Evolutionary conservation across 169 alveolate genomes (phyloP), one percentile per base, ranked within the genome.

Genomic region (Perkinsus olseni): DNA sequence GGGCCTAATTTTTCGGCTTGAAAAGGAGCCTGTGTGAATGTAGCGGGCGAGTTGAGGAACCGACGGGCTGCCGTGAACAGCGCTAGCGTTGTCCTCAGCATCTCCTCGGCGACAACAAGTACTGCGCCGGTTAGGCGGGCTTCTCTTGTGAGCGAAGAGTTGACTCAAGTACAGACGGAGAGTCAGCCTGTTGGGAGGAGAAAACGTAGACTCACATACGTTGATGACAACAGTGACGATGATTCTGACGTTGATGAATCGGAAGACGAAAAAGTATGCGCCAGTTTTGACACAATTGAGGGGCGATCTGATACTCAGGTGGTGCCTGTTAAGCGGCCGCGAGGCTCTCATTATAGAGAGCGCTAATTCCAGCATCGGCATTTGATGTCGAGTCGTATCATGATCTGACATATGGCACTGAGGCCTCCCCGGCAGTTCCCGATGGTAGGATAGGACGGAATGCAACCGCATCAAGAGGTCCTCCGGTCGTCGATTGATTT

Each of bases 51-150:
- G n/a, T n/a, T n/a, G n/a, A n/a, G n/a, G n/a, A n/a, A n/a, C n/a
- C n/a, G n/a, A n/a, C n/a, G n/a, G n/a, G n/a, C n/a, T n/a, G n/a
- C n/a, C n/a, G n/a, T n/a, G n/a, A n/a, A n/a, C n/a, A n/a, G n/a
- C n/a, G n/a, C n/a, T 20, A 17, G 38, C 24, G 39, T 74, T 3
- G 94, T 92, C 28, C 91, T 93, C 38, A 94, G 92, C 24, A 38
- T 51, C 37, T 38, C 92, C 48, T 93, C 95, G 0, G 93, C 95
- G 39, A 93, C 92, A 36, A 82, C 94, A 21, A 92, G 38, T 74
- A 74, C 39, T n/a, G 91, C 94, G 11, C 95, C 50, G 91, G 95
- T 92, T 93, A 94, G 36, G 91, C 95, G 39, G 92, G 92, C 38
- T 93, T 94, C 38, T 92, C 82, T 62, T 4, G 31, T 62, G 31